A percentile compares a stretch with the other conserved stretches of the same genome.
These are phyloP conservation scores for Persicaria maculosa DNA, from an alignment of 148 eudicot species.

Conservation along the genomic window DNA sequence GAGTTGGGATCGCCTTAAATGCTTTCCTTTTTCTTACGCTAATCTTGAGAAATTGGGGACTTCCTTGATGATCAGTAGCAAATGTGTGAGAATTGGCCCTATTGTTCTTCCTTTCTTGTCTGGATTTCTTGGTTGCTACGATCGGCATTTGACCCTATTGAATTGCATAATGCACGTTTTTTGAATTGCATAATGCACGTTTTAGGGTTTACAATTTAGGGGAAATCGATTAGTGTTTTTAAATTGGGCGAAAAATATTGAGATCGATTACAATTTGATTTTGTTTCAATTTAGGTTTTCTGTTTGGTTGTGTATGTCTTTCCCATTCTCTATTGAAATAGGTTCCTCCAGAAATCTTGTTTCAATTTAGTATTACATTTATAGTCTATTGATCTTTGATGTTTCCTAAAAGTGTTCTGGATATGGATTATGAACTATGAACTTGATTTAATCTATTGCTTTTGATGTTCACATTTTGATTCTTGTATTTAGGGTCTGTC, in stretches of 20 bases:
- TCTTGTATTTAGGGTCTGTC: conserved; percentile 37
- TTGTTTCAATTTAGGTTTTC: no score
- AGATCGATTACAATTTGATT: no score
- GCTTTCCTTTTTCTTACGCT: conserved; percentile 72
- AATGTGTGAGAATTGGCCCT: conserved; percentile 78
- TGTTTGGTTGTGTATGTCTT: no score
- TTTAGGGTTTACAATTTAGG: no score
- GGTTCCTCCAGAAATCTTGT: no score
- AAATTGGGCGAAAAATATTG: no score
- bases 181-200: no score
- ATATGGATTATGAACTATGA: neutral
- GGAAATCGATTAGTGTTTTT: no score
- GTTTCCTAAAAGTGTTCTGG: neutral
- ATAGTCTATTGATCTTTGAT: neutral
- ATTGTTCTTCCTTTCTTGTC: conserved; percentile 86
- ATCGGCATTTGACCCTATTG: conserved; percentile 45
- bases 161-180: no score
- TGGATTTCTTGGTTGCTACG: conserved; percentile 83
- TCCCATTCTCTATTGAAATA: no score
- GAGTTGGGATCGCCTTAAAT: conserved; percentile 87
- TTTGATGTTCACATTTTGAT: neutral
- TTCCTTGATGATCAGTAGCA: conserved; percentile 35
- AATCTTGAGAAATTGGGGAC: conserved; percentile 43
- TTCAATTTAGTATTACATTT: neutral
- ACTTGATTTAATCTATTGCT: neutral